These are phyloP conservation scores for Cantharellus cinnabarinus DNA, from an alignment of 768 basidiomycete genomes.

Conservation along the genomic window DNA sequence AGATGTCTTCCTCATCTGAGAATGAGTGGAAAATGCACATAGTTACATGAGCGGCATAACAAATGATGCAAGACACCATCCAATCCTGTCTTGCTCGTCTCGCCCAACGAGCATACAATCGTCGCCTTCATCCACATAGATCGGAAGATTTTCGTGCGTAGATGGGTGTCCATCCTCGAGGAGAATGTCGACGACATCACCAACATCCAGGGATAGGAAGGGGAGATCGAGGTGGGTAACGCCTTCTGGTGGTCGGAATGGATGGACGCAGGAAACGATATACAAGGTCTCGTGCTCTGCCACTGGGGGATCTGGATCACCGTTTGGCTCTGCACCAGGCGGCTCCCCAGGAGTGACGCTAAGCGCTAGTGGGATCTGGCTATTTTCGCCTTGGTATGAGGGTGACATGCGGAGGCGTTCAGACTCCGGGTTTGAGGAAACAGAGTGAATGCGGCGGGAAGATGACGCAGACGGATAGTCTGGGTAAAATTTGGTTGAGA, in stretches of 20 bases:
- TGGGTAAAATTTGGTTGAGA: neutral
- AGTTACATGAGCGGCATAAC: constrained; percentile 15
- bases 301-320: constrained; percentile 13
- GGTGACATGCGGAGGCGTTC: no score
- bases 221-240: constrained; percentile 54
- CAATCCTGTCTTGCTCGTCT: constrained; percentile 33
- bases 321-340: constrained; percentile 17
- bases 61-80: constrained; percentile 73
- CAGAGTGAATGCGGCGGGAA: neutral
- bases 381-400: no score
- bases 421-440: no score
- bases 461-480: neutral
- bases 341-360: no score
- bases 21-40: neutral
- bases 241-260: constrained; percentile 39
- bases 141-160: constrained; percentile 46
- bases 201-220: constrained; percentile 50
- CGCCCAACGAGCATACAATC: constrained; percentile 62
- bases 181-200: constrained; percentile 44
- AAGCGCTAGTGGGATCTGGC: no score
- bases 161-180: constrained; percentile 65
- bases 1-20: no score
- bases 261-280: constrained; percentile 33
- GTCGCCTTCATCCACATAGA: constrained; percentile 56
- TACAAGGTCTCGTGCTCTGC: neutral